A percentile compares a stretch with the other conserved stretches of the same genome.
Evolutionary conservation across 2,329 filamentous ascomycete species (phyloP).

Genomic region (Xylariales sp.): DNA sequence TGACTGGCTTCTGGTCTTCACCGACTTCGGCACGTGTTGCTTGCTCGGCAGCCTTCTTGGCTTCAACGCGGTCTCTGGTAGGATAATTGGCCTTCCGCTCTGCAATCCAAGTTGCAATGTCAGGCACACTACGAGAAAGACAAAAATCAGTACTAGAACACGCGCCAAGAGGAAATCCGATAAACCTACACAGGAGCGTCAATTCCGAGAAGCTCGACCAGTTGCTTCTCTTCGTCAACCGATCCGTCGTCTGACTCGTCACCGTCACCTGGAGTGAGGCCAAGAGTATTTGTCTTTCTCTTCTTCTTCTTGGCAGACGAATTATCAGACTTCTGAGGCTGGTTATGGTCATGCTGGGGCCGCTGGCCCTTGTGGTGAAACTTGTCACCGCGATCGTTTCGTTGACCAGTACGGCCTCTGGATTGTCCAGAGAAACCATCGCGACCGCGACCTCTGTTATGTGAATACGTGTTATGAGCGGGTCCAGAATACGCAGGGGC

Average conservation of each 20-base stretch:
- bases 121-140: constrained; percentile 48
- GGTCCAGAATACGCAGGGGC: constrained; percentile 29
- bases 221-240: constrained; percentile 63
- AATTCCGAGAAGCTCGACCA: constrained; percentile 49
- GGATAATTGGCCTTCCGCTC: constrained; percentile 79
- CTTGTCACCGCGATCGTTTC: constrained; percentile 36
- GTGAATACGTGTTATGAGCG: constrained; percentile 26
- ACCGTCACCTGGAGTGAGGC: constrained; percentile 62
- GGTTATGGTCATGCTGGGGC: constrained; percentile 28
- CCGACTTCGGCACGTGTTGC: constrained; percentile 59
- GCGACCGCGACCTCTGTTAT: constrained; percentile 38
- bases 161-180: neutral
- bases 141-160: constrained; percentile 9
- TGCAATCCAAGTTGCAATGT: constrained; percentile 74
- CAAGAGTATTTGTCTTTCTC: constrained; percentile 66
- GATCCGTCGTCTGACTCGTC: constrained; percentile 63
- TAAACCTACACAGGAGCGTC: constrained; percentile 52
- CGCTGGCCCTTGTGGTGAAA: constrained; percentile 30
- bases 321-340: constrained; percentile 49
- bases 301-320: constrained; percentile 61
- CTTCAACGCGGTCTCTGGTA: constrained; percentile 65
- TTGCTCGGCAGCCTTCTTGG: constrained; percentile 51
- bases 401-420: constrained; percentile 34
- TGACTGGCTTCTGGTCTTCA: constrained; percentile 44
- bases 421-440: constrained; percentile 22